Evolutionary conservation across 2,329 filamentous ascomycete genomes (phyloP), one percentile per base, ranked within the genome.

Genomic region (Monosporascus sp.): DNA sequence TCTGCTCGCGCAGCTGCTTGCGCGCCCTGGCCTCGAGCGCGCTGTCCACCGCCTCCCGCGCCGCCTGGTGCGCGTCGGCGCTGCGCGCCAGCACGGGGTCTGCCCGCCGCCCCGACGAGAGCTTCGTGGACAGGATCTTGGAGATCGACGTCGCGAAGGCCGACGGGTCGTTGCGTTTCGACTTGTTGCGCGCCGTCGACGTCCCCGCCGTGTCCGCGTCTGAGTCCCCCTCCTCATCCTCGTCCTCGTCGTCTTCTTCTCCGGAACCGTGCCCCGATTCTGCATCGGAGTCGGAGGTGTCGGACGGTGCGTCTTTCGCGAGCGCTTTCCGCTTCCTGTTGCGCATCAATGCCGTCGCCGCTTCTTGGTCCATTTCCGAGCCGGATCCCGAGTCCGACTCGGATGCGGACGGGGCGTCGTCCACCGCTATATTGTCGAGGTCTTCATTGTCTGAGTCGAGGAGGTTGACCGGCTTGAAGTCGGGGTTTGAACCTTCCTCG

Each of bases 1-100:
- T 91, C 71, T 96, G 89, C 36, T 89, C 86, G 36, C 90, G 84
- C 64, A 97, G 70, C 65, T 92, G 88, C 52, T 84, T 82, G 50
- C 83, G 83, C 27, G 92, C 94, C 69, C 90, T 93, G 50, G 86
- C 79, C 64, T 96, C 93, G 39, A 99, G 78, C 52, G 87, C 87
- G 51, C 82, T 78, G 65, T 96, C 90, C 1, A 87, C 82, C 9
- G 89, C 80, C 36, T 88, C 83, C 54, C 85, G 85, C 57, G 86
- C 86, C 0, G 88, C 83, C 55, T 89, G 82, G 15, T 85, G 82
- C 1, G 91, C 91, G 11, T 81, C 81, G 56, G 83, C 85, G 68
- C 88, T 93, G 64, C 94, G 87, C 6, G 92, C 87, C 3, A 99
- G 80, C n/a, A 99, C 89, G 0, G 94, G 94, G 68, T 99, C 94